Percentiles rank a stretch among this genome's conserved stretches.
Conservation (phyloP, 305 asterid genomes). For the Fraxinus latifolia region DNA sequence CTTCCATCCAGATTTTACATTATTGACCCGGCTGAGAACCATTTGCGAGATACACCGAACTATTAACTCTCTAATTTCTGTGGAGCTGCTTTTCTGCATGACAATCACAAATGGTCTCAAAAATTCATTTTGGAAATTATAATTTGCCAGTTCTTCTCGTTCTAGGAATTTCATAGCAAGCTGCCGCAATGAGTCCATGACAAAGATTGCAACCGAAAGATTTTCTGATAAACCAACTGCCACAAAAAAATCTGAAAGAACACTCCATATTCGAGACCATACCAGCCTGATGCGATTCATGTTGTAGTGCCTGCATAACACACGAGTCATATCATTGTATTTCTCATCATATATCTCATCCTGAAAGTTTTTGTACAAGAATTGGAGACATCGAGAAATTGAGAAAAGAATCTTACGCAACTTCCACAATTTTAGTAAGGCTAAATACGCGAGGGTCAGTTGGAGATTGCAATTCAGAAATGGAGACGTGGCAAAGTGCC, state of each 20-base stretch:
- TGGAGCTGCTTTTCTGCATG: conserved; percentile 85
- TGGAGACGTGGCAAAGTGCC: conserved; percentile 94
- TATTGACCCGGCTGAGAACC: conserved; percentile 95
- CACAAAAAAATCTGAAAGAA: conserved; percentile 91
- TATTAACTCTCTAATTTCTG: conserved; percentile 90
- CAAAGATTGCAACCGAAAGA: conserved; percentile 94
- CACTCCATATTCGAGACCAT: conserved; percentile 98
- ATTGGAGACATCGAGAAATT: conserved; percentile 25
- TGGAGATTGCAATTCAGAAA: conserved; percentile 96
- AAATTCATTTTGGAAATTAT: conserved; percentile 93
- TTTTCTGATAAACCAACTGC: conserved; percentile 95
- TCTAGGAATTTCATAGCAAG: conserved; percentile 96
- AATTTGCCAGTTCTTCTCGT: conserved; percentile 96
- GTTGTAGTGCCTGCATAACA: conserved; percentile 90
- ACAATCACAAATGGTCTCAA: conserved; percentile 91
- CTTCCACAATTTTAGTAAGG: conserved; percentile 98
- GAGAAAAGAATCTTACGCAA: conserved; percentile 87
- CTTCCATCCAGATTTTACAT: conserved; percentile 99
- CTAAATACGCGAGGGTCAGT: conserved; percentile 98
- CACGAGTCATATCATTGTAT: conserved; percentile 28
- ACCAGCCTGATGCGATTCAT: conserved; percentile 97
- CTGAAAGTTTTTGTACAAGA: background rate
- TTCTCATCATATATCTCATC: conserved; percentile 21
- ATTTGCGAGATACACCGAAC: conserved; percentile 97
- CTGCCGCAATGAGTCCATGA: conserved; percentile 95